Percentiles rank a stretch among this genome's conserved stretches.
These are phyloP conservation scores for Moelleriella libera DNA, from an alignment of 2,329 filamentous ascomycete genomes.

Conservation along the genomic window DNA sequence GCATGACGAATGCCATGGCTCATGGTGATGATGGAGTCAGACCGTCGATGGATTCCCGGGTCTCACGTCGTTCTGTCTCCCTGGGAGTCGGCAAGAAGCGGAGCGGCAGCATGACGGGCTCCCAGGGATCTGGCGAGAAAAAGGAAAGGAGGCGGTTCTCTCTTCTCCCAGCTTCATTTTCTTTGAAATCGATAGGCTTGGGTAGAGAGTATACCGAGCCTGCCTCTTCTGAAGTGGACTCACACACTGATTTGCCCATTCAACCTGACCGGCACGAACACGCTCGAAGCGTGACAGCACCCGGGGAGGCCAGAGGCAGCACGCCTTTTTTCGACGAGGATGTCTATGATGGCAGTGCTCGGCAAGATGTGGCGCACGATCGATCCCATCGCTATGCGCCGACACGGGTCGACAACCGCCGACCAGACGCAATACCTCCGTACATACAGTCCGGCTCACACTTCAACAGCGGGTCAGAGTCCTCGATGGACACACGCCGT, in stretches of 20 bases:
- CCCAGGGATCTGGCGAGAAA: constrained; percentile 42
- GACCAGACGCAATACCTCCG: constrained; percentile 28
- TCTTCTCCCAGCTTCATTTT: constrained; percentile 50
- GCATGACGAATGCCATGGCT: constrained; percentile 64
- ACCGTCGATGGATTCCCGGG: constrained; percentile 55
- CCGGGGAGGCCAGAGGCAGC: constrained; percentile 19
- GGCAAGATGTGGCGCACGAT: constrained; percentile 18
- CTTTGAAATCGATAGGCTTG: constrained; percentile 49
- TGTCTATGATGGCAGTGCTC: constrained; percentile 21
- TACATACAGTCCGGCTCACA: constrained; percentile 30
- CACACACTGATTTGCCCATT: constrained; percentile 38
- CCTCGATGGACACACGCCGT: constrained; percentile 34
- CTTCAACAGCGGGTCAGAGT: constrained; percentile 37
- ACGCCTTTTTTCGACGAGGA: constrained; percentile 23
- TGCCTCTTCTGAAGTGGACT: constrained; percentile 29
- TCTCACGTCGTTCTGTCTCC: constrained; percentile 55
- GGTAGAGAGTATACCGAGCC: constrained; percentile 30
- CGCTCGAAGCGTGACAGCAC: constrained; percentile 18
- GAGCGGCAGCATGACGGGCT: constrained; percentile 49
- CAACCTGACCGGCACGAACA: constrained; percentile 25
- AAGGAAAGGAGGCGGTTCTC: constrained; percentile 54
- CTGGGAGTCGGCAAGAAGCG: constrained; percentile 56
- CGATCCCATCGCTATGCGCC: constrained; percentile 26
- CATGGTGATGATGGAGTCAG: constrained; percentile 38
- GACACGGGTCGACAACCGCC: constrained; percentile 22